Evolutionary conservation across 2,329 filamentous ascomycete species (phyloP), one percentile per base, ranked within the genome.

Genomic region (Ophiostoma quercus): DNA sequence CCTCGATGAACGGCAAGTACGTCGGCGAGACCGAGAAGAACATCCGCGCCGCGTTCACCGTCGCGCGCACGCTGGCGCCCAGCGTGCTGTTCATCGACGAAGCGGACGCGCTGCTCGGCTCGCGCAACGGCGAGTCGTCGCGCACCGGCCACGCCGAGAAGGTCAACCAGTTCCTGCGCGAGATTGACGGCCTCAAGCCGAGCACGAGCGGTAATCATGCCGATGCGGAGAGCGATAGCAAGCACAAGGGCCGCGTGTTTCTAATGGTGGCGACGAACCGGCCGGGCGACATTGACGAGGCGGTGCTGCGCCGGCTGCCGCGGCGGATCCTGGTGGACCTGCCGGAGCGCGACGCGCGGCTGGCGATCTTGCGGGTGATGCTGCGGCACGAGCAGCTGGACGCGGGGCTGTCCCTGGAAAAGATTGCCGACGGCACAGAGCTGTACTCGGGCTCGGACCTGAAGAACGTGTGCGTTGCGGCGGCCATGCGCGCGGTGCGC

Each of bases 201-300:
- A 90, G 91, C 74, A 65, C 39, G 37, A 37, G 34, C 34, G 63
- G 63, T 9, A 34, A 34, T 5, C 34, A 34, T 6, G 32, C 6
- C 4, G 34, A 34, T 34, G 34, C 32, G 6, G 32, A 34, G 3
- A 34, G 32, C 32, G 6, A 34, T 3, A 34, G 32, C 32, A 65
- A 65, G 8, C n/a, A 57, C 34, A 62, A 14, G n/a, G 86, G 88
- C 66, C 91, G 90, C 22, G 92, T 94, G 2, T 98, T 99, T 78
- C 94, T 99, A 79, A 97, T 99, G 93, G 93, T 98, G 0, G 94
- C 95, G 37, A 98, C 94, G 9, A 98, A 99, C 79, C 85, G 94
- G 11, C 95, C 95, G 0, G 97, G 96, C 76, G 95, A 98, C 76
- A 86, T 99, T 0, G 95, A 99, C 75, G 92, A 95, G 75, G 92